Base-by-base conservation (phyloP, 352 stramenopile species). In the Pythium vanterpoolii region DNA sequence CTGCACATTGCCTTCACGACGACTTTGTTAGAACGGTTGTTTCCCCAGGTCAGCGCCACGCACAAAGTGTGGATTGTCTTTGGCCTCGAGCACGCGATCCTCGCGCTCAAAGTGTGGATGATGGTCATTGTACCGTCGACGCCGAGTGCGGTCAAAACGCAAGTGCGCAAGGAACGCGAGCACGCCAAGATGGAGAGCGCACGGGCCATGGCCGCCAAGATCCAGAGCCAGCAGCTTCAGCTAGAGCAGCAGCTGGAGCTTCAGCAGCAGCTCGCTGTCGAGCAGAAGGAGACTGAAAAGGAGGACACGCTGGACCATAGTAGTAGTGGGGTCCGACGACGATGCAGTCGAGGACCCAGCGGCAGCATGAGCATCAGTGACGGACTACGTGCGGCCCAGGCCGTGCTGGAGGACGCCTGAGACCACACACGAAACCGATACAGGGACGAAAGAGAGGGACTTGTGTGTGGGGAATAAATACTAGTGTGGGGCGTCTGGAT, bases 1-100 rank as follows among this genome's bases (percentile, higher is more conserved):
- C 90, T 96, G 56, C 81, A 98, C 47, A 88, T 98, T 65, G 91
- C 83, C 6, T 90, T 92, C 66, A 90, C 82, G 23, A 94, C 80
- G 26, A 87, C 78, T 31, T 60, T 87, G 30, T 40, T 92, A 31
- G 78, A 91, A 71, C 71, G 74, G 1, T 64, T 82, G 2, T 38
- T 76, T 2, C 72, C 79, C 1, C 14, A 23, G 0, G 62, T 83
- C 24, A 72, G 63, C 0, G 14, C 62, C 0, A 67, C 75, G 4
- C 60, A 74, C 31, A 90, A 91, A 51, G 82, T 91, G n/a, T 94
- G 84, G 79, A 62, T 94, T 28, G 79, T 89, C 1, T 94, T 94
- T 47, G 72, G 65, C 14, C 79, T 86, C 44, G 84, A 94, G 64
- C 84, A 94, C 54, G 18, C 74, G 27, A 50, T 92, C 36, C 61